Evolutionary conservation across 768 basidiomycete species (phyloP).

Genomic region (Boletus patriciae): DNA sequence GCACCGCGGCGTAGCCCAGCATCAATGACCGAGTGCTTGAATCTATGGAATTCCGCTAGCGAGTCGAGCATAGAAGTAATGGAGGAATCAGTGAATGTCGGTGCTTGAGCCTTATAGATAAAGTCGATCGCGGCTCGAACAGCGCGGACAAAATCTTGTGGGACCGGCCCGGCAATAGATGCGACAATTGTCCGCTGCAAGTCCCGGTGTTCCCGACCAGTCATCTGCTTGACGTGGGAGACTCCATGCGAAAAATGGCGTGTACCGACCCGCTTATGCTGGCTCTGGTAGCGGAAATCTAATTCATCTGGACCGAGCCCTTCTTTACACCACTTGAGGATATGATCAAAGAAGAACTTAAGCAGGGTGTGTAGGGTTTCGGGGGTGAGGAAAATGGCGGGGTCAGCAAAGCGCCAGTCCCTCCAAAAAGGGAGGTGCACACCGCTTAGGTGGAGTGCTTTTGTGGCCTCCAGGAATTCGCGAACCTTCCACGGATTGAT

Average conservation of each 20-base stretch:
- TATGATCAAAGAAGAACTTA: conserved; percentile 16
- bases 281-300: not conserved
- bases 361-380: conserved; percentile 21
- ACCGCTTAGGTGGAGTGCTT: conserved; percentile 4
- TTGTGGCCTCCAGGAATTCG: conserved; percentile 24
- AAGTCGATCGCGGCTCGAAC: conserved; percentile 25
- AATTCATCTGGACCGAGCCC: not conserved
- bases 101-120: conserved; percentile 24
- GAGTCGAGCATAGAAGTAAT: conserved; percentile 5
- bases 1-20: not conserved
- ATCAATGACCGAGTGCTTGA: not conserved
- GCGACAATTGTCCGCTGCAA: conserved; percentile 38
- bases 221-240: conserved; percentile 42
- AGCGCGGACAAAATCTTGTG: not conserved
- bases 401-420: conserved; percentile 36
- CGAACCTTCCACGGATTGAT: conserved; percentile 28
- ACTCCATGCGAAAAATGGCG: conserved; percentile 42
- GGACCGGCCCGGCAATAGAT: not conserved
- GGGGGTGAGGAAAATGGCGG: conserved; percentile 34
- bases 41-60: not conserved
- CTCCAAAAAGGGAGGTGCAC: conserved; percentile 36
- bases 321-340: conserved; percentile 15
- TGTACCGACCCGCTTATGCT: conserved; percentile 20
- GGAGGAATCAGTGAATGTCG: conserved; percentile 5
- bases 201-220: conserved; percentile 40